These are phyloP conservation scores for Apiospora saccharicola DNA, from an alignment of 2,329 filamentous ascomycete genomes.

Conservation along the genomic window DNA sequence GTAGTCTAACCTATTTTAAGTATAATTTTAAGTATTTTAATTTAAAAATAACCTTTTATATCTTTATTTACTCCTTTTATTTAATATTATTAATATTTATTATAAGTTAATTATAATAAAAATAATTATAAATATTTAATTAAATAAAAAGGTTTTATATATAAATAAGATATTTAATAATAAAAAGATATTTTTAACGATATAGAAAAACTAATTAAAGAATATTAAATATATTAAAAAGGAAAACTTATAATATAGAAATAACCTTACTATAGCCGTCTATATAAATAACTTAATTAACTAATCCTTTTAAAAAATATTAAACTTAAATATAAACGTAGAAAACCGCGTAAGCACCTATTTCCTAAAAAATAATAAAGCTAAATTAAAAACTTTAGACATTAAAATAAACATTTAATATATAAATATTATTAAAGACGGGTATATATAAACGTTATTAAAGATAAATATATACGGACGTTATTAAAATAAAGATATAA, in stretches of 20 bases:
- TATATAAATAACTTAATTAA: not conserved
- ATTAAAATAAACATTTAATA: not conserved
- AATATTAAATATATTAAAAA: not conserved
- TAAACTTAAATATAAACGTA: not conserved
- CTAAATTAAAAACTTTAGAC: not conserved
- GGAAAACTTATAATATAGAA: not conserved
- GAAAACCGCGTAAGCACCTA: not conserved
- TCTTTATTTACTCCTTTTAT: too few species aligned
- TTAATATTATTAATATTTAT: not conserved
- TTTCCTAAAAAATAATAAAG: not conserved
- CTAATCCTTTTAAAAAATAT: not conserved
- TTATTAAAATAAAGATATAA: too few species aligned
- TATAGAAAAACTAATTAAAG: not conserved
- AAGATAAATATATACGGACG: too few species aligned
- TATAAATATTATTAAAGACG: too few species aligned
- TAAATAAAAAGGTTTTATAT: not conserved
- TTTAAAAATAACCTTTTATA: too few species aligned
- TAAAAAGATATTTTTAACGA: not conserved
- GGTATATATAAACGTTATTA: too few species aligned
- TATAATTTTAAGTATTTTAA: too few species aligned
- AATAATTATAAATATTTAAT: not conserved
- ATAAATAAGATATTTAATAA: not conserved
- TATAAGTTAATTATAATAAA: not conserved
- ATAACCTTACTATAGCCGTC: not conserved
- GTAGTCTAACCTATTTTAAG: too few species aligned